phyloP scores from a whole-genome alignment of 2,329 filamentous ascomycete genomes.

The Ophiostoma montium region DNA sequence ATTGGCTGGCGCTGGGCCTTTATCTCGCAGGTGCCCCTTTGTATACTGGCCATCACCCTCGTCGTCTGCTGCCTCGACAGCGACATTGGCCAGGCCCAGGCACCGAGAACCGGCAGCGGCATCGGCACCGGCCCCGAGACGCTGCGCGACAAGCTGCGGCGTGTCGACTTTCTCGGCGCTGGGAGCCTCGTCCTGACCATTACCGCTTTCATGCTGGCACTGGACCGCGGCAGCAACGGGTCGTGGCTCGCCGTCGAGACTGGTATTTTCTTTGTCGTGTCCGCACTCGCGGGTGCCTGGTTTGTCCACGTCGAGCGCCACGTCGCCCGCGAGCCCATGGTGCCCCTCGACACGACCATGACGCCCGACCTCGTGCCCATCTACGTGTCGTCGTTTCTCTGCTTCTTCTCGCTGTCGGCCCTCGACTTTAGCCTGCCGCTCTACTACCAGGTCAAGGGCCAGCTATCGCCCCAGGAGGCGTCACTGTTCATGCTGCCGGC shows the following conservation, averaged over 20 bases:
- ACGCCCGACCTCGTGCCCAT: slow-evolving; percentile 25
- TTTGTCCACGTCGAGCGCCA: slow-evolving; percentile 17
- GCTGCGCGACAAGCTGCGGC: neutral
- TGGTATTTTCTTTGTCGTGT: neutral
- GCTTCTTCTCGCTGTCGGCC: slow-evolving; percentile 13
- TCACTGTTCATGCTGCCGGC: neutral
- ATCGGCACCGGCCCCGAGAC: neutral
- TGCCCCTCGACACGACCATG: slow-evolving; percentile 26
- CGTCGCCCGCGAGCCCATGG: slow-evolving; percentile 26
- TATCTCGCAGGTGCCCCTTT: neutral
- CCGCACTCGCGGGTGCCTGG: neutral
- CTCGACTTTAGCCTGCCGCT: slow-evolving; percentile 34
- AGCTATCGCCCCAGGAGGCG: neutral
- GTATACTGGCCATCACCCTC: neutral
- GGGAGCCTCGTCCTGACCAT: slow-evolving; percentile 4
- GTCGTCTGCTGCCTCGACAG: neutral
- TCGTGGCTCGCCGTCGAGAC: slow-evolving; percentile 9
- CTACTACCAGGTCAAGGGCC: slow-evolving; percentile 34
- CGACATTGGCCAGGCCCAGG: neutral
- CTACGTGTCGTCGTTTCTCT: slow-evolving; percentile 22
- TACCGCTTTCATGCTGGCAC: slow-evolving; percentile 8
- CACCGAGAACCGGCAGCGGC: neutral
- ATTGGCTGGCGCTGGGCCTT: slow-evolving; percentile 8
- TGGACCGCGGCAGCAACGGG: slow-evolving; percentile 8
- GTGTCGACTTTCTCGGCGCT: slow-evolving; percentile 10